Percentiles rank a stretch among this genome's conserved stretches.
Evolutionary conservation across 345 rosid genomes (phyloP).

Genomic region (Salix koriyanagi): DNA sequence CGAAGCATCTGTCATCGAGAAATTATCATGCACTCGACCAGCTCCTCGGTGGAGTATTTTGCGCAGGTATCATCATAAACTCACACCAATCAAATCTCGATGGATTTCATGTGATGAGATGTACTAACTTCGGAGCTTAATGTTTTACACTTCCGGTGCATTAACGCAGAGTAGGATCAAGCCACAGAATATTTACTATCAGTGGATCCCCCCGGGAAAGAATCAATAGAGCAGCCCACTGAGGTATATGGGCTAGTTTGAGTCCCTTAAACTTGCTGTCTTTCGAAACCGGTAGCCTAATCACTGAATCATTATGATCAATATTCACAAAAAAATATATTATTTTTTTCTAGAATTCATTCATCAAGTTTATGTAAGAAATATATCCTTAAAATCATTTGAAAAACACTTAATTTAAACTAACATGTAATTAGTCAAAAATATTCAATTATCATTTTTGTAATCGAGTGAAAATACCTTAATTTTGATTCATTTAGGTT

Average conservation of each 20-base stretch:
- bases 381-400: too few species aligned
- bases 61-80: too few species aligned
- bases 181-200: background rate
- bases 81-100: background rate
- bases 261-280: background rate
- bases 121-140: background rate
- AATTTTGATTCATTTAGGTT: too few species aligned
- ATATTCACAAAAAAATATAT: too few species aligned
- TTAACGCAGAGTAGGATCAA: background rate
- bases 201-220: background rate
- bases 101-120: background rate
- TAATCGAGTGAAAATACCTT: too few species aligned
- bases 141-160: background rate
- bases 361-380: too few species aligned
- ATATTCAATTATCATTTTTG: too few species aligned
- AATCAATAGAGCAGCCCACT: background rate
- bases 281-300: background rate
- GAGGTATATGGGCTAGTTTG: background rate
- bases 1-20: background rate
- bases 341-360: too few species aligned
- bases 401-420: too few species aligned
- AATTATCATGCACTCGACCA: background rate
- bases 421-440: too few species aligned
- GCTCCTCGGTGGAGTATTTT: too few species aligned
- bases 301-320: too few species aligned